Percentiles rank a stretch among this genome's conserved stretches.
Conservation (phyloP, 2,329 filamentous ascomycete genomes). For the Fusarium mundagurra region DNA sequence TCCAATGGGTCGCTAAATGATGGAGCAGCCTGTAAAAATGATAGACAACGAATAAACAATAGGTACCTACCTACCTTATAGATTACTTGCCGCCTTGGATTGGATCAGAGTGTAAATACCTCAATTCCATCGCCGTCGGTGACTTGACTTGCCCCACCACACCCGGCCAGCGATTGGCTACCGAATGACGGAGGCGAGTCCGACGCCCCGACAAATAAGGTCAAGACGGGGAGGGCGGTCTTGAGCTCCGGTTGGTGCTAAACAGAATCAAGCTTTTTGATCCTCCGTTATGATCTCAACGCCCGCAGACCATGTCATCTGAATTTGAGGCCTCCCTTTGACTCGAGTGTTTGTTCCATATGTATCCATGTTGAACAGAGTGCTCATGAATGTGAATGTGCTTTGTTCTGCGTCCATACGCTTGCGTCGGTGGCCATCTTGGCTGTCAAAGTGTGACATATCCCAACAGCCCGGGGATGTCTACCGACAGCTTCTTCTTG, state of each 20-base stretch:
- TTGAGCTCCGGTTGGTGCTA: background rate
- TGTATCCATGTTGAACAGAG: fast-evolving
- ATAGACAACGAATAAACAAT: background rate
- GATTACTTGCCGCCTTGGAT: background rate
- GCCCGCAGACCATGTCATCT: background rate
- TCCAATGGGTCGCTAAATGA: too few relatives aligned
- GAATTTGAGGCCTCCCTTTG: background rate
- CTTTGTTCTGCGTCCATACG: background rate
- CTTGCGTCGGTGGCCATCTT: background rate
- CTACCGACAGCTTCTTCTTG: background rate
- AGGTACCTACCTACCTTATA: background rate
- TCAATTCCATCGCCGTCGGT: background rate
- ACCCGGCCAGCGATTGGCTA: background rate
- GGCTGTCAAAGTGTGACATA: background rate
- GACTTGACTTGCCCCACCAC: background rate
- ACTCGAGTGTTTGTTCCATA: too few relatives aligned
- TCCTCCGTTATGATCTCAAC: background rate
- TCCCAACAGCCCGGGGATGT: too few relatives aligned
- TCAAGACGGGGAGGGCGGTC: background rate
- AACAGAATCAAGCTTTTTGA: background rate
- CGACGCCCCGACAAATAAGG: background rate
- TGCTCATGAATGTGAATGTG: background rate
- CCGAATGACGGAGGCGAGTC: background rate
- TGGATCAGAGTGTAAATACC: background rate
- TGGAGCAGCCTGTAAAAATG: background rate